Base-by-base conservation (phyloP, 805 yeast species). In the Lachancea fermentati region DNA sequence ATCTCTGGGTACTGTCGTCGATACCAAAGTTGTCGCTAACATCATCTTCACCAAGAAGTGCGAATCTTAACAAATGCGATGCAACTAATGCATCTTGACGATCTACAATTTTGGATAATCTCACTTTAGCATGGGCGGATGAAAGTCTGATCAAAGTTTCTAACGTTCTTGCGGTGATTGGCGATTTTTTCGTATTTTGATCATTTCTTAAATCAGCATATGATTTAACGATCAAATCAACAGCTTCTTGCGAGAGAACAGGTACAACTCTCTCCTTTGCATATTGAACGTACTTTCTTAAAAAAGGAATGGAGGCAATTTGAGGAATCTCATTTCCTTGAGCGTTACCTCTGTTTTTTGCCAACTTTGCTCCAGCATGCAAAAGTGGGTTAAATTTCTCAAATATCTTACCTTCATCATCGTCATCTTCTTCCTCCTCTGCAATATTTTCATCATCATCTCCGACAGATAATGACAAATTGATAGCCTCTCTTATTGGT, bases 81-180 rank as follows among this genome's bases (percentile, higher is more conserved):
- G 98, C 98, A 29, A 85, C 82, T 47, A 71, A 66, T 2, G 96
- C 95, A 63, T 93, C 98, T 47, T 72, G 72, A 15, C 73, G 72
- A 24, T 81, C 86, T 13, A 93, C 82, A 1, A 76, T 72, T 50
- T 75, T 77, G 16, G 95, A 83, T 42, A 93, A 69, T 51, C 97
- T 75, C n/a, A 91, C 85, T 62, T 93, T 91, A 8, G 97, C 97
- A 63, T 93, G 97, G 0, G 98, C 97, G 1, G 97, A 85, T 0
- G 97, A 73, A 44, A 91, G 69, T 71, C 98, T 95, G 61, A 91
- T 91, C 49, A 91, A 71, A 0, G 98, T 91, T 65, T 91, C 98
- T 51, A 91, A 71, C 4, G 97, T 93, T 79, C 98, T 85, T n/a
- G 97, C 95, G 2, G 98, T 91, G 50, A 91, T 85, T 28, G 98